A percentile compares a stretch with the other conserved stretches of the same genome.
Conservation (phyloP, 805 yeast species). For the Pichia paraexigua region DNA sequence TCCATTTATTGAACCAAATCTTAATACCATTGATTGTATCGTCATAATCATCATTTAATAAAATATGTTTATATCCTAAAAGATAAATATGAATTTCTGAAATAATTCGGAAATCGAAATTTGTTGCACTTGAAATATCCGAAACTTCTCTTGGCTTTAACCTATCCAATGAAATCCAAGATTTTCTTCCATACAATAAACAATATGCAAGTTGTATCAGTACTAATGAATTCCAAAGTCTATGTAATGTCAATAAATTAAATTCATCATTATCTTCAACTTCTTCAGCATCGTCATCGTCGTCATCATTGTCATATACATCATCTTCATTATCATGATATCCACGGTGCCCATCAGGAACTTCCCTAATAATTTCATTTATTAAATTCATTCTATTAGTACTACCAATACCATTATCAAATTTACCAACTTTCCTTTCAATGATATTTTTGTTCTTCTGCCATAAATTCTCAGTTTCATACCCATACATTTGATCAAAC, state of each 20-base stretch:
- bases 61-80: conserved; percentile 51
- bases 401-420: neutral
- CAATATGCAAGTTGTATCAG: conserved; percentile 62
- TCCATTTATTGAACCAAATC: conserved; percentile 65
- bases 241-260: conserved; percentile 45
- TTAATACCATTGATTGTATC: conserved; percentile 33
- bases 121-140: conserved; percentile 55
- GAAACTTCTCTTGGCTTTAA: conserved; percentile 29
- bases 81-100: conserved; percentile 61
- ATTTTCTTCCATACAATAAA: conserved; percentile 44
- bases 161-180: conserved; percentile 34
- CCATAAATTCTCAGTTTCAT: conserved; percentile 13
- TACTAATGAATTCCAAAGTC: conserved; percentile 67
- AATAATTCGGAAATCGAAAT: conserved; percentile 77
- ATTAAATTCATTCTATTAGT: neutral
- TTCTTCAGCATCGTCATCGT: conserved; percentile 2
- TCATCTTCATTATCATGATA: neutral
- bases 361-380: neutral
- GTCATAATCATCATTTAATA: conserved; percentile 22
- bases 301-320: neutral
- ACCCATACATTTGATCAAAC: conserved; percentile 23
- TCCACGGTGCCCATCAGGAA: neutral
- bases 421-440: neutral
- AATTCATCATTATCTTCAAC: conserved; percentile 31
- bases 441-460: neutral